Evolutionary conservation across 2,329 filamentous ascomycete genomes (phyloP).

Genomic region (Pseudogymnoascus sp.): DNA sequence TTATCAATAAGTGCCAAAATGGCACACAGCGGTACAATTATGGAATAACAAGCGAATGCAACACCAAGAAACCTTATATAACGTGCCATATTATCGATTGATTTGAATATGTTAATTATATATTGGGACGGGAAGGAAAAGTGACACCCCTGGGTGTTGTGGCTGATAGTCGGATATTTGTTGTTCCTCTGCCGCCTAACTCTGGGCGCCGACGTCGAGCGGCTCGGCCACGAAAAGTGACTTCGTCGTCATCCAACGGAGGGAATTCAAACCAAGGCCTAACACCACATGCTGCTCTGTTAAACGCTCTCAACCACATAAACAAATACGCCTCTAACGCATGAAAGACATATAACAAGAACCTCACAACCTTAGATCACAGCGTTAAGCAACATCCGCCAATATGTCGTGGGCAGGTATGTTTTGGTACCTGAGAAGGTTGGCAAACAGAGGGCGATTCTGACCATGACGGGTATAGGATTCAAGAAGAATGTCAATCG

Average conservation of each 20-base stretch:
- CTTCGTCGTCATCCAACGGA: constrained; percentile 4
- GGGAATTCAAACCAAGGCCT: not conserved
- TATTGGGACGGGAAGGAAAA: not conserved
- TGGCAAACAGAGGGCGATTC: not conserved
- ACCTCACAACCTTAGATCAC: not conserved
- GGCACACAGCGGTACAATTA: not conserved
- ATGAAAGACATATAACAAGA: not conserved
- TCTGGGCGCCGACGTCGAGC: not conserved
- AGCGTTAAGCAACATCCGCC: constrained; percentile 11
- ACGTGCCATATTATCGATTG: not conserved
- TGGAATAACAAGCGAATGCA: not conserved
- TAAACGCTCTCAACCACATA: not conserved
- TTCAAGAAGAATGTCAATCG: constrained; percentile 98
- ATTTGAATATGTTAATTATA: not conserved
- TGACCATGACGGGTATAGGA: constrained; percentile 39
- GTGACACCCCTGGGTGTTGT: not conserved
- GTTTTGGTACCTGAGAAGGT: constrained; percentile 12
- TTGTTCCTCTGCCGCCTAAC: not conserved
- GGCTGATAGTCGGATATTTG: not conserved
- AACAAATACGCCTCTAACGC: not conserved
- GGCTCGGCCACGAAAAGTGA: constrained; percentile 7
- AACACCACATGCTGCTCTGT: not conserved
- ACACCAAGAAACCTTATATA: not conserved
- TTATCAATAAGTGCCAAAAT: not conserved
- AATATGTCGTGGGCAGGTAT: constrained; percentile 68